A percentile compares a stretch with the other conserved stretches of the same genome.
phyloP scores from a whole-genome alignment of 352 stramenopile genomes.

The Pythium guiyangense region DNA sequence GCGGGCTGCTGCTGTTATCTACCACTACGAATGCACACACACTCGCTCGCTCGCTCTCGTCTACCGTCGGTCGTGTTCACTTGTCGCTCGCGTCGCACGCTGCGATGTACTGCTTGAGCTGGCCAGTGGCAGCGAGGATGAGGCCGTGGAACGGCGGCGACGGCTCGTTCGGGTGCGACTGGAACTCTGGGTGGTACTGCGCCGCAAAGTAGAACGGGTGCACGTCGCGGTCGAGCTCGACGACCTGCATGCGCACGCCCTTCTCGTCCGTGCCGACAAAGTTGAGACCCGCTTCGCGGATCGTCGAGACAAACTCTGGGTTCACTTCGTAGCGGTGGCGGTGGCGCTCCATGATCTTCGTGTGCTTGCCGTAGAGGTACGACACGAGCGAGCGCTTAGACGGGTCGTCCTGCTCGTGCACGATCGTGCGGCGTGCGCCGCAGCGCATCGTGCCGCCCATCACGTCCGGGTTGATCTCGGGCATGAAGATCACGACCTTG shows the following conservation, averaged over 20 bases:
- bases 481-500: conserved; percentile 99
- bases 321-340: conserved; percentile 99
- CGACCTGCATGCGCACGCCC: conserved; percentile 97
- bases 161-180: conserved; percentile 93
- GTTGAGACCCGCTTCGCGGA: conserved; percentile 91
- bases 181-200: conserved; percentile 99
- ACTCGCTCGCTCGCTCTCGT: neutral
- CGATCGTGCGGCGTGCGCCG: conserved; percentile 93
- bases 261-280: conserved; percentile 98
- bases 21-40: neutral
- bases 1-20: neutral
- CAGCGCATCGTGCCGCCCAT: conserved; percentile 99
- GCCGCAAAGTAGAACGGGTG: conserved; percentile 99
- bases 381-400: conserved; percentile 84
- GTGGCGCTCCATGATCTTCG: conserved; percentile 94
- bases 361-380: conserved; percentile 88
- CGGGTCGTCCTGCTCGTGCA: conserved; percentile 85
- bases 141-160: conserved; percentile 98
- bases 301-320: conserved; percentile 89
- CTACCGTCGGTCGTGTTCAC: conserved; percentile 7
- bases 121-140: conserved; percentile 86
- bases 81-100: conserved; percentile 30
- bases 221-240: conserved; percentile 92
- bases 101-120: conserved; percentile 71
- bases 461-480: conserved; percentile 96